Conservation (phyloP, 1,139 yeast species). For the Zygosaccharomyces sapae region DNA sequence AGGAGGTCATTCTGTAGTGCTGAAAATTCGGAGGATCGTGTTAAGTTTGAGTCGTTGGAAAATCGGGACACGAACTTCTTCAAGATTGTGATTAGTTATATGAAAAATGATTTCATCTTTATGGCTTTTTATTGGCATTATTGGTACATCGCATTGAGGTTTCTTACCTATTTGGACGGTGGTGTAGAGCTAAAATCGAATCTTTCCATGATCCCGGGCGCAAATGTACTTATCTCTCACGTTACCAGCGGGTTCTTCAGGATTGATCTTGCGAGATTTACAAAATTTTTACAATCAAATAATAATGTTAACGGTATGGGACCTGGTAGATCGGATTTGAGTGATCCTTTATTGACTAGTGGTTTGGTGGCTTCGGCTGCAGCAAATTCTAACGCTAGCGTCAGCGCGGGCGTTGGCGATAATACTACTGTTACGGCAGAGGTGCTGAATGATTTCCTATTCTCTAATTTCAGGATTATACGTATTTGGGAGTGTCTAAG, state of each 20-base stretch:
- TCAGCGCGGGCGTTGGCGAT: conserved; percentile 1
- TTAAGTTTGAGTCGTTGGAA: conserved; percentile 11
- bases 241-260: conserved; percentile 18
- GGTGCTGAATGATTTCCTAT: conserved; percentile 25
- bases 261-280: conserved; percentile 22
- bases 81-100: conserved; percentile 32
- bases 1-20: conserved; percentile 15
- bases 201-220: conserved; percentile 21
- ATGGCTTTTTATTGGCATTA: conserved; percentile 35
- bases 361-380: conserved; percentile 9
- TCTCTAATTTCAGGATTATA: conserved; percentile 25
- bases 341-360: not conserved
- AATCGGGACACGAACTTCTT: conserved; percentile 21
- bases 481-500: conserved; percentile 31
- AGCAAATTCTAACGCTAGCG: conserved; percentile 9
- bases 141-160: conserved; percentile 28
- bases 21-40: conserved; percentile 8
- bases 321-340: conserved; percentile 5
- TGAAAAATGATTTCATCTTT: conserved; percentile 30
- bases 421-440: conserved; percentile 13
- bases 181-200: conserved; percentile 7
- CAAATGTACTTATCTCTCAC: conserved; percentile 18
- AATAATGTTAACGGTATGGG: conserved; percentile 1
- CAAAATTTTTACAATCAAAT: conserved; percentile 18
- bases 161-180: conserved; percentile 8